Percentiles rank a stretch among this genome's conserved stretches.
Conservation (phyloP, 2,329 filamentous ascomycete species). For the Chaetomiaceae sp. region DNA sequence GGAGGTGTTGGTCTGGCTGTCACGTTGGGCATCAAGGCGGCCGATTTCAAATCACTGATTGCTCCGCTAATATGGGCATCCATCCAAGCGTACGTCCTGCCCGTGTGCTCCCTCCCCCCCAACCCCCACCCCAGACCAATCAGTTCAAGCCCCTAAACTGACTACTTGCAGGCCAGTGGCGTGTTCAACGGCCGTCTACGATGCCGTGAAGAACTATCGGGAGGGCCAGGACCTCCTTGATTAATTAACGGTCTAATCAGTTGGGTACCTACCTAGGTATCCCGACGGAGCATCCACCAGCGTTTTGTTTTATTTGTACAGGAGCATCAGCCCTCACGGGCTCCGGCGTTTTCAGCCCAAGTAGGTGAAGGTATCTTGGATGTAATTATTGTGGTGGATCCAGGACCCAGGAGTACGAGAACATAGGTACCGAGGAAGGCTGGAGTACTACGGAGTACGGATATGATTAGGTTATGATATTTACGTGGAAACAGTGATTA, state of each 20-base stretch:
- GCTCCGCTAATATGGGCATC: constrained; percentile 19
- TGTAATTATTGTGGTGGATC: no score
- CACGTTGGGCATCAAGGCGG: constrained; percentile 15
- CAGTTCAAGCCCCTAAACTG: constrained; percentile 6
- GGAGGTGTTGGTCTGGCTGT: constrained; percentile 21
- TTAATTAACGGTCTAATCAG: not conserved
- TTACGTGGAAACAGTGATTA: no score
- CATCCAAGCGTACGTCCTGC: constrained; percentile 24
- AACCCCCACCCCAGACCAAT: no score
- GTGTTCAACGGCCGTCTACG: constrained; percentile 19
- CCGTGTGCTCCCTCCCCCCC: no score
- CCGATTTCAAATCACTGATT: constrained; percentile 19
- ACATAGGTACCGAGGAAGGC: no score
- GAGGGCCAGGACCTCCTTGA: constrained; percentile 25
- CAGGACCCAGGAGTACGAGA: no score
- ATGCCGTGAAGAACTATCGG: constrained; percentile 23
- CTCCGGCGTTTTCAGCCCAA: not conserved
- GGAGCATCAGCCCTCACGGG: not conserved
- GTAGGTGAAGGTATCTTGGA: no score
- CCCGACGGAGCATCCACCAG: not conserved
- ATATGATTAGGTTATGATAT: no score
- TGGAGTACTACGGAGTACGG: no score
- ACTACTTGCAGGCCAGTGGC: constrained; percentile 17
- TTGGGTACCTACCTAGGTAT: not conserved
- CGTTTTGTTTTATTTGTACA: not conserved